These are phyloP conservation scores for Truncatella angustata DNA, from an alignment of 2,329 filamentous ascomycete genomes.

Conservation along the genomic window DNA sequence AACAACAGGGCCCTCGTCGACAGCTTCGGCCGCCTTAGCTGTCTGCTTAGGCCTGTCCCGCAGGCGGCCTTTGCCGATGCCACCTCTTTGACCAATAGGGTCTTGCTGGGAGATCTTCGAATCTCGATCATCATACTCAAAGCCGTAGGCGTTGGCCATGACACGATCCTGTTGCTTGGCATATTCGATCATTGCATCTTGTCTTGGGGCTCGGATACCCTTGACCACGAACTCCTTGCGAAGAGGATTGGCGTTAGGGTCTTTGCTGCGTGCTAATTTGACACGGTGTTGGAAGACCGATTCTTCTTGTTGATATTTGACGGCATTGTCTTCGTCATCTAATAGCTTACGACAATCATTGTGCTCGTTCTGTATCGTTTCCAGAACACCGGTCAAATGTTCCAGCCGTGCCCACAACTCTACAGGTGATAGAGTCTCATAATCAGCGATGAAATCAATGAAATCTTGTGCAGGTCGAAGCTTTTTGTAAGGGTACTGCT, in stretches of 20 bases:
- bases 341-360: constrained; percentile 47
- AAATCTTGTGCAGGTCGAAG: constrained; percentile 51
- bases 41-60: constrained; percentile 58
- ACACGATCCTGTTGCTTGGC: constrained; percentile 51
- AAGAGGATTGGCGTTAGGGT: constrained; percentile 39
- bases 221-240: constrained; percentile 54
- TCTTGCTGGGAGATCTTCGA: constrained; percentile 60
- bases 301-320: constrained; percentile 48
- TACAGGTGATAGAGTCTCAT: constrained; percentile 45
- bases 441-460: constrained; percentile 45
- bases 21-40: constrained; percentile 56
- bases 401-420: constrained; percentile 45
- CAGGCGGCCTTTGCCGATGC: constrained; percentile 51
- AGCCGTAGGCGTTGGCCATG: constrained; percentile 59
- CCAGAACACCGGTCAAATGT: constrained; percentile 43
- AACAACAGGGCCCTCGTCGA: constrained; percentile 41
- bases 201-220: constrained; percentile 47
- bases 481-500: constrained; percentile 47
- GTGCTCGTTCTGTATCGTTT: constrained; percentile 55
- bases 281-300: constrained; percentile 36
- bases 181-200: constrained; percentile 42
- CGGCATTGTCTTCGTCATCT: constrained; percentile 57
- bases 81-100: constrained; percentile 54
- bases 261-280: constrained; percentile 40
- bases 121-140: constrained; percentile 58